phyloP scores from a whole-genome alignment of 352 stramenopile species.

The Pythium monospermum region DNA sequence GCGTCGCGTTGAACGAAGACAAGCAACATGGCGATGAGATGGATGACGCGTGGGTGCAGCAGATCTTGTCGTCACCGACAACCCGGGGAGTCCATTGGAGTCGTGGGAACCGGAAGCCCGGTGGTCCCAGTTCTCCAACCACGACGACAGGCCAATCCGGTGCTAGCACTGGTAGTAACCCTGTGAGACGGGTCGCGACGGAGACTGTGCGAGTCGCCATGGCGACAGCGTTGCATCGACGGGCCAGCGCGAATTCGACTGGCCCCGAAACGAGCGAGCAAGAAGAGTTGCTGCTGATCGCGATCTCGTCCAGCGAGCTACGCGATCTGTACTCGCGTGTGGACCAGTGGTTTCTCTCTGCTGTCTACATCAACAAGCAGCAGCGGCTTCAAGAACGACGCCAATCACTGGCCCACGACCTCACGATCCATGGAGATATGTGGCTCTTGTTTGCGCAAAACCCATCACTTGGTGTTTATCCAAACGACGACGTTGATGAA shows the following conservation, averaged over 20 bases:
- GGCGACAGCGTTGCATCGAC: background rate
- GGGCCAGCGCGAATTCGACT: background rate
- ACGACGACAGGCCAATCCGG: background rate
- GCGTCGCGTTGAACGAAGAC: background rate
- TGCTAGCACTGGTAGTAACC: background rate
- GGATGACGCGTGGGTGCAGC: background rate
- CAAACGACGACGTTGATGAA: background rate
- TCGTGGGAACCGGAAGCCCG: too few species aligned
- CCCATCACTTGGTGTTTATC: background rate
- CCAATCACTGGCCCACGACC: background rate
- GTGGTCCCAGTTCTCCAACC: background rate
- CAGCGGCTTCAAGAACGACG: background rate
- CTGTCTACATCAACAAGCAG: background rate
- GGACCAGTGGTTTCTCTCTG: background rate
- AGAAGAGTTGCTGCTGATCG: too few species aligned
- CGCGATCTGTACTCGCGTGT: background rate
- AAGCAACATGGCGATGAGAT: background rate
- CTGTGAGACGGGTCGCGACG: background rate
- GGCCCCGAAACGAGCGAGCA: too few species aligned
- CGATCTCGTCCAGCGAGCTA: too few species aligned
- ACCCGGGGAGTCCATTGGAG: too few species aligned
- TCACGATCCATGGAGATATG: background rate
- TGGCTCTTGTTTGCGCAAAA: background rate
- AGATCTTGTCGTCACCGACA: background rate
- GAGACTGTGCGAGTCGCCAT: too few species aligned